These are phyloP conservation scores for Magnaporthiopsis rhizophila DNA, from an alignment of 2,329 filamentous ascomycete species.

Conservation along the genomic window DNA sequence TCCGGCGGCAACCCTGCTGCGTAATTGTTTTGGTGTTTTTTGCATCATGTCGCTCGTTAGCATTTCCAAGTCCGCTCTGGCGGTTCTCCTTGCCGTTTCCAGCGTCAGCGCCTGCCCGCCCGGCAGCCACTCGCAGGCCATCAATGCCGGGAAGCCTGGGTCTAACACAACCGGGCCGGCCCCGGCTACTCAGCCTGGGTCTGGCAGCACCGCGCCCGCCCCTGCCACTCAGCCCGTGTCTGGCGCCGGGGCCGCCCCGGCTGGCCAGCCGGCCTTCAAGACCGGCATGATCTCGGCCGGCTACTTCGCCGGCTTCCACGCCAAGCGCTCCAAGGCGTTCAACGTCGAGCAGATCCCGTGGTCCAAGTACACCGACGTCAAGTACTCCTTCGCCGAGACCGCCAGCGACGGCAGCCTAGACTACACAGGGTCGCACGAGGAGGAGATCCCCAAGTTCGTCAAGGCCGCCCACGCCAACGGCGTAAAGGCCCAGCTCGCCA, in stretches of 20 bases:
- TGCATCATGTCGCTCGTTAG: conserved; percentile 4
- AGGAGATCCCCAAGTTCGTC: conserved; percentile 23
- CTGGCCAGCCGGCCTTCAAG: no score
- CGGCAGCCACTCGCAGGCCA: not conserved
- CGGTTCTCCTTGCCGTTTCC: not conserved
- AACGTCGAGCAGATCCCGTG: conserved; percentile 12
- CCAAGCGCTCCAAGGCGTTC: conserved; percentile 7
- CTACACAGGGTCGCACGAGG: conserved; percentile 14
- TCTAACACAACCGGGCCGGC: no score
- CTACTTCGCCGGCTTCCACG: conserved; percentile 15
- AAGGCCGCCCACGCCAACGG: conserved; percentile 8
- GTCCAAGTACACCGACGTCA: conserved; percentile 20
- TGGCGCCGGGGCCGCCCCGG: not conserved
- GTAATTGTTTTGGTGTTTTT: not conserved
- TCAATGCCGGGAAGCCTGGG: no score
- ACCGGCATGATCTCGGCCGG: not conserved
- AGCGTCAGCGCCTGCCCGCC: not conserved
- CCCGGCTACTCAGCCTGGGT: no score
- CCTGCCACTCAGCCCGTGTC: not conserved
- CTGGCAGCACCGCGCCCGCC: no score
- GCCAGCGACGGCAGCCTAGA: conserved; percentile 16
- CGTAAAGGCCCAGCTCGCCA: conserved; percentile 17
- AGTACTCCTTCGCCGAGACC: conserved; percentile 24
- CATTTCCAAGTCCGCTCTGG: conserved; percentile 1
- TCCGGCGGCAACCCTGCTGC: not conserved